Evolutionary conservation across 2,329 filamentous ascomycete species (phyloP).

Genomic region (Sclerotinia subarctica): DNA sequence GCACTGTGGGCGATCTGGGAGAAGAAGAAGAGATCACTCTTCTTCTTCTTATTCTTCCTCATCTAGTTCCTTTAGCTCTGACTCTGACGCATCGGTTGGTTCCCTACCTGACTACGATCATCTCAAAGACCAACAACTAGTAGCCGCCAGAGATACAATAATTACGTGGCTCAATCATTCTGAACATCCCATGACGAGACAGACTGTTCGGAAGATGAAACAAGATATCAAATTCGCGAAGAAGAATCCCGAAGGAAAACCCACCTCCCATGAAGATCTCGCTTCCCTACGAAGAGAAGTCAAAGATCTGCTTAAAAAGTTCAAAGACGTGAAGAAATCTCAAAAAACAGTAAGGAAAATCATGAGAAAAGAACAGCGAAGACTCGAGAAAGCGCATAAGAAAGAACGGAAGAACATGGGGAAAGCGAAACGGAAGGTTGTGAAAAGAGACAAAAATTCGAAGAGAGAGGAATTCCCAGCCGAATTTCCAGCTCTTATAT

Average conservation of each 20-base stretch:
- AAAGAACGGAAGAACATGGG: background rate
- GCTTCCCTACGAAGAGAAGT: conserved; percentile 46
- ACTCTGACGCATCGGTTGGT: conserved; percentile 45
- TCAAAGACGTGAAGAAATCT: conserved; percentile 43
- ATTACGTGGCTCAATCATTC: conserved; percentile 50
- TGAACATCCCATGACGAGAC: conserved; percentile 48
- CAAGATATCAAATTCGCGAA: conserved; percentile 46
- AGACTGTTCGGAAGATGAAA: conserved; percentile 44
- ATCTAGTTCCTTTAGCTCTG: conserved; percentile 39
- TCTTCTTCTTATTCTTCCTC: conserved; percentile 33
- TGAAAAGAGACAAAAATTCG: conserved; percentile 31
- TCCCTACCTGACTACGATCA: conserved; percentile 55
- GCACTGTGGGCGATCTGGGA: conserved; percentile 13
- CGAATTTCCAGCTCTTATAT: background rate
- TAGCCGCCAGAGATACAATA: conserved; percentile 46
- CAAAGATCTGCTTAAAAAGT: conserved; percentile 45
- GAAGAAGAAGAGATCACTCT: conserved; percentile 24
- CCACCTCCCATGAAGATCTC: conserved; percentile 35
- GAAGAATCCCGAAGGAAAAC: conserved; percentile 17
- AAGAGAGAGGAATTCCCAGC: conserved; percentile 20
- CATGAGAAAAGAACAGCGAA: conserved; percentile 26
- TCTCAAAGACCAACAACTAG: conserved; percentile 48
- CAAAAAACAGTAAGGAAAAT: conserved; percentile 33
- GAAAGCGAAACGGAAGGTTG: conserved; percentile 24
- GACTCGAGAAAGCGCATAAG: background rate